Evolutionary conservation across 1,284 basidiomycete genomes (phyloP), one percentile per base, ranked within the genome.

Genomic region (Rhodotorula sp.): DNA sequence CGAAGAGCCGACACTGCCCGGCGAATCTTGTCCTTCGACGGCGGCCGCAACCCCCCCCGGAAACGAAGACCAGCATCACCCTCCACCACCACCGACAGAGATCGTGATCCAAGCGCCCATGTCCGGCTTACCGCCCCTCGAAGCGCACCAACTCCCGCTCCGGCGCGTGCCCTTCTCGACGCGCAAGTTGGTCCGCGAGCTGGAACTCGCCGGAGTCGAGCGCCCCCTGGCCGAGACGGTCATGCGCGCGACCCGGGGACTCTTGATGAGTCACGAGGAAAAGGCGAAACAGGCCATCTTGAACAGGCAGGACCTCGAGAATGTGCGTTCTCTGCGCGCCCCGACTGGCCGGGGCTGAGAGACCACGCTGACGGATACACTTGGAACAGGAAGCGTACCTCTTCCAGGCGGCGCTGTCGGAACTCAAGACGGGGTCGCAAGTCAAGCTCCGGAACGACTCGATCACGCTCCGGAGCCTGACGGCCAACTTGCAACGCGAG

Each of bases 391-490:
- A 96, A 88, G 93, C 93, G 18, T 99, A 99, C 81, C 85, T 98
- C 39, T 98, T 97, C 82, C 88, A 90, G 65, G 96, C 97, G 16
- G 97, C 96, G 0, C 82, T 99, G 39, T 91, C 92, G 0, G 94
- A 99, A 81, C 84, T 97, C 57, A 87, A 93, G 23, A 91, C 92
- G 7, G 96, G 97, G 79, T 87, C 93, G 56, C 89, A 90, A 15
- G 87, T 94, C 74, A 87, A 88, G 68, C 90, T 91, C 4, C 87
- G 91, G 68, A 96, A 93, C 78, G 95, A 97, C 79, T 90, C 88
- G 23, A 87, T 93, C 23, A 86, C 90, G 7, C 86, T 98, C 74
- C 87, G 89, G 31, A 86, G 91, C 3, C 85, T 91, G 64, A 89
- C 90, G 3, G 84, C 88, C 20, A 87, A 90, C 1, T 85, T 97